Evolutionary conservation across 768 basidiomycete species (phyloP).

Genomic region (Tylopilus sp.): DNA sequence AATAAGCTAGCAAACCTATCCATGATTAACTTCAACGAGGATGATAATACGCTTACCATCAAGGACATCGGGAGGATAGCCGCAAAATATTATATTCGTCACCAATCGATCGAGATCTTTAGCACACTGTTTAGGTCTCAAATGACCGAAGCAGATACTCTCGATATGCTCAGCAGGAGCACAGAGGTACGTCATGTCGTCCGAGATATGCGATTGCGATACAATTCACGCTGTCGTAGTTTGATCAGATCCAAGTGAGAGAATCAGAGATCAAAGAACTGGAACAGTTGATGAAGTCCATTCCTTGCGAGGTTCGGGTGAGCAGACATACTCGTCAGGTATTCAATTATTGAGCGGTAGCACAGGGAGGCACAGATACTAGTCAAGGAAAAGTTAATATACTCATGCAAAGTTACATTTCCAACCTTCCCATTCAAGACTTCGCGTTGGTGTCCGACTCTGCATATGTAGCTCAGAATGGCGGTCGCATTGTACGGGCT

Average conservation of each 20-base stretch:
- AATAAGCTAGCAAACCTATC: conserved; percentile 58
- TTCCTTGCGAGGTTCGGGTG: conserved; percentile 83
- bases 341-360: not conserved
- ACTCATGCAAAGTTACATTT: conserved; percentile 88
- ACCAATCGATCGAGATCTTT: conserved; percentile 85
- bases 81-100: conserved; percentile 91
- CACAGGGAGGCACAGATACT: conserved; percentile 60
- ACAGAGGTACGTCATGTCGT: conserved; percentile 64
- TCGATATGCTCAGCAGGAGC: conserved; percentile 82
- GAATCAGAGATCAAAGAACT: conserved; percentile 88
- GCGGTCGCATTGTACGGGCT: conserved; percentile 90
- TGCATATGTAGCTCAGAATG: conserved; percentile 93
- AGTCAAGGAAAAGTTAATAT: conserved; percentile 91
- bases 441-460: conserved; percentile 96
- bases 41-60: conserved; percentile 56
- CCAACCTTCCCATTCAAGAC: conserved; percentile 76
- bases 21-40: conserved; percentile 79
- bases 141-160: conserved; percentile 93
- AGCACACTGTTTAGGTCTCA: conserved; percentile 68
- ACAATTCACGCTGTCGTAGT: conserved; percentile 43
- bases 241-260: conserved; percentile 91
- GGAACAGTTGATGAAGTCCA: conserved; percentile 56
- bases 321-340: conserved; percentile 11
- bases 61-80: conserved; percentile 97
- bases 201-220: not conserved